Percentiles rank a stretch among this genome's conserved stretches.
These are phyloP conservation scores for Amoebophrya sp. DNA, from an alignment of 169 alveolate species.

Conservation along the genomic window DNA sequence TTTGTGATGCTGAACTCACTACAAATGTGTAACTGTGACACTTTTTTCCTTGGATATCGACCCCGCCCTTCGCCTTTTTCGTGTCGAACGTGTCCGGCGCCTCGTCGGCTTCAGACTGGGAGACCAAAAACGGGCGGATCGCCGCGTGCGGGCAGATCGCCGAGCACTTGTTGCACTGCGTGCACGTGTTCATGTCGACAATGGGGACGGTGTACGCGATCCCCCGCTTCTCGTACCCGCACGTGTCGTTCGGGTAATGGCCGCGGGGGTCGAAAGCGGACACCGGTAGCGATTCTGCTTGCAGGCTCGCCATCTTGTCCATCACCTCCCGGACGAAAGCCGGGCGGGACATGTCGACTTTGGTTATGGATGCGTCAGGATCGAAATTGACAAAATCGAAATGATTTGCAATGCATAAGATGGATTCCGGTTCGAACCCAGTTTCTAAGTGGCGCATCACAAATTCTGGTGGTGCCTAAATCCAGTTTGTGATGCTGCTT, in stretches of 20 bases:
- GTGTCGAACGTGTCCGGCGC: constrained; percentile 54
- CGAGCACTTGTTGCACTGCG: constrained; percentile 60
- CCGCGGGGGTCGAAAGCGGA: constrained; percentile 52
- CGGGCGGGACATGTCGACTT: background rate
- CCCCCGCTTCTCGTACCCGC: constrained; percentile 51
- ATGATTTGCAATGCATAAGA: too few relatives aligned
- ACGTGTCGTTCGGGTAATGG: constrained; percentile 47
- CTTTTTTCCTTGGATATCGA: too few relatives aligned
- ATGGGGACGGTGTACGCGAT: constrained; percentile 52
- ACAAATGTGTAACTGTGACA: too few relatives aligned
- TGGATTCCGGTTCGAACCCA: too few relatives aligned
- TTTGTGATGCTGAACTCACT: too few relatives aligned
- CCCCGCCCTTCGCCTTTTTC: constrained; percentile 51
- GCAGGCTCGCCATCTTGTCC: constrained; percentile 38
- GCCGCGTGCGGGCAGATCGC: constrained; percentile 61
- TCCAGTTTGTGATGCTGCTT: too few relatives aligned
- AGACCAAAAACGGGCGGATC: constrained; percentile 54
- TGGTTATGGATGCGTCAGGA: too few relatives aligned
- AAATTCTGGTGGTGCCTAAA: too few relatives aligned
- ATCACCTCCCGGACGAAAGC: constrained; percentile 41
- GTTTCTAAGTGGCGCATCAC: too few relatives aligned
- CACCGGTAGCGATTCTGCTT: constrained; percentile 51
- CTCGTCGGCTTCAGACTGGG: constrained; percentile 46
- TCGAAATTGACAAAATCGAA: too few relatives aligned
- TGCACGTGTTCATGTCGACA: constrained; percentile 61